Evolutionary conservation across 164 flowering plant genomes (phyloP), one percentile per base, ranked within the genome.

Genomic region (Litsea cubeba): DNA sequence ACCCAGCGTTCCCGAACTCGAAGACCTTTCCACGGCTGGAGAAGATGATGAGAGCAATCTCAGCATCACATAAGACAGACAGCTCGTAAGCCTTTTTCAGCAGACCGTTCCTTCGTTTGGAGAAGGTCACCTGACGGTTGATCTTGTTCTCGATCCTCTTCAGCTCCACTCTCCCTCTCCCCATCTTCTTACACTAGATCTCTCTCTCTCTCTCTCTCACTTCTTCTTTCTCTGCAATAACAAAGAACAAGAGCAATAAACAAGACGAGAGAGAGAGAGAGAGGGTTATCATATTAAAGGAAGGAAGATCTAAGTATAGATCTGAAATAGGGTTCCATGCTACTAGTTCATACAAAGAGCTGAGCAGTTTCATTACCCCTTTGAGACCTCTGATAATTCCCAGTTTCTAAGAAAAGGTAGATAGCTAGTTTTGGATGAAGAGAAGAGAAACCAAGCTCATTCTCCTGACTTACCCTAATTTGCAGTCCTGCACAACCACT

Each of bases 141-240:
- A 75, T 75, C 62, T 75, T 75, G 77, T 75, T 75, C 66, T 75
- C 77, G 32, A 75, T 75, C 72, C 77, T 68, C 72, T 75, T 75
- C 77, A 75, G 73, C 68, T 75, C 77, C 14, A 75, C 77, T 63
- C 73, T 69, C 65, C 77, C 77, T 69, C 77, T 69, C 5, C 77
- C 77, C 77, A 75, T 75, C 46, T 66, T 40, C 35, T 35, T 30
- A 24, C 24, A 25, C 65, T 40, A 25, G 26, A 3, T 65, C 35
- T 65, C 49, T 1, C 26, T 25, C 26, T 25, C 26, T 25, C 26
- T 25, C 26, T 65, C 40, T 65, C 20, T 17, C 14, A 12, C 68
- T 65, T 28, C 0, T 26, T 28, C 14, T 26, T 32, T 26, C 22
- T 54, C 20, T 15, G 12, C 17, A 5, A 54, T 14, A 20, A 20